Evolutionary conservation across 306 rosid species (phyloP).

Genomic region (Trifolium pratense): DNA sequence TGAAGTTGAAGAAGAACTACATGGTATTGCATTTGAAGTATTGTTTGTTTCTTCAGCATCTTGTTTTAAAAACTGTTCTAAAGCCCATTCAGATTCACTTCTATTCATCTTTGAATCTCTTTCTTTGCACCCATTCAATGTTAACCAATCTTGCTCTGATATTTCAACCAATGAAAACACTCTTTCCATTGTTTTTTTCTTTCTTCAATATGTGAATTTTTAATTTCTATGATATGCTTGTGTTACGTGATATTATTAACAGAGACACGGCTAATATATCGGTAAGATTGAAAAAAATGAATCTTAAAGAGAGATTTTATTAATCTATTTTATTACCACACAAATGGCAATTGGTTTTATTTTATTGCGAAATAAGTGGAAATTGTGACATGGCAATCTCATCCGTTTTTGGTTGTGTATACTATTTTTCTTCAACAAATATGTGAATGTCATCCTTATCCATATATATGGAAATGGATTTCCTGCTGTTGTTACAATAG

Average conservation of each 20-base stretch:
- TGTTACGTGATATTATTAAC: not conserved
- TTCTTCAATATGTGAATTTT: not conserved
- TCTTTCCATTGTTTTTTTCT: slow-evolving; percentile 63
- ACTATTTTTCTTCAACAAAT: not conserved
- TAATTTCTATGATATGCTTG: not conserved
- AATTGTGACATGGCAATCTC: slow-evolving; percentile 29
- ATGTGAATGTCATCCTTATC: slow-evolving; percentile 30
- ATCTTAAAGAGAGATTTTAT: too few species aligned
- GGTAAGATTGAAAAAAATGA: too few species aligned
- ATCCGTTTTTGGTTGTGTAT: slow-evolving; percentile 36
- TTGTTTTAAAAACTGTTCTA: slow-evolving; percentile 72
- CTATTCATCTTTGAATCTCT: slow-evolving; percentile 60
- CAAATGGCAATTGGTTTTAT: not conserved
- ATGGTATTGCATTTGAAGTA: not conserved
- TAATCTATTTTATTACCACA: not conserved
- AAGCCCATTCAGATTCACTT: slow-evolving; percentile 89
- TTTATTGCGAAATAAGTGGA: not conserved
- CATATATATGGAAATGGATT: too few species aligned
- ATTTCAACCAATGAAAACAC: slow-evolving; percentile 79
- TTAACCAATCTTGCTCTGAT: slow-evolving; percentile 65
- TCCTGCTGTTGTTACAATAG: too few species aligned
- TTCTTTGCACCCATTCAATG: not conserved
- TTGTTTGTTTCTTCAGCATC: slow-evolving; percentile 35
- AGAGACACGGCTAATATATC: too few species aligned
- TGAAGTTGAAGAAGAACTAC: slow-evolving; percentile 42